Conservation (phyloP, 2,329 filamentous ascomycete species). For the Penicillium sp. region DNA sequence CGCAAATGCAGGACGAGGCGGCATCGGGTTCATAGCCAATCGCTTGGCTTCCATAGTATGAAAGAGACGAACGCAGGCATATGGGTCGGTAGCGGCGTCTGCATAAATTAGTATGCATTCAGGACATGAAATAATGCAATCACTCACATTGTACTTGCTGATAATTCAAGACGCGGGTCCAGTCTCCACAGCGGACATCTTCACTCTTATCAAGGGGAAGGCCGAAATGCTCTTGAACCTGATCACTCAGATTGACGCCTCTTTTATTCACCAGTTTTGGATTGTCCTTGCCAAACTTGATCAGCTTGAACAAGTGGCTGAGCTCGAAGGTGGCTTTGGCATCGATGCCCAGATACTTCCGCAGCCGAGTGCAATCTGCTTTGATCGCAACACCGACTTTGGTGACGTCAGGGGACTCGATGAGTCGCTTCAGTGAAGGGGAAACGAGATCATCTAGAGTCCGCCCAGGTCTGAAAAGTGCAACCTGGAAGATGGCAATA, state of each 20-base stretch:
- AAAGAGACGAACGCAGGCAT: slow-evolving; percentile 74
- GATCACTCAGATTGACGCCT: slow-evolving; percentile 66
- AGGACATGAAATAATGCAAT: slow-evolving; percentile 1
- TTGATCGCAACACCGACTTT: slow-evolving; percentile 79
- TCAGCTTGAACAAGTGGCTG: slow-evolving; percentile 76
- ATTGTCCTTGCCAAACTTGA: slow-evolving; percentile 64
- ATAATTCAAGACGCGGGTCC: slow-evolving; percentile 64
- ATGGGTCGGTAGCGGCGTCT: slow-evolving; percentile 83
- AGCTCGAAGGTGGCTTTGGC: slow-evolving; percentile 74
- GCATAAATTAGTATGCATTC: slow-evolving; percentile 13
- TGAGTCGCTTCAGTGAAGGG: slow-evolving; percentile 68
- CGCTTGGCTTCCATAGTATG: slow-evolving; percentile 70
- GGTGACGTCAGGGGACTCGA: slow-evolving; percentile 68
- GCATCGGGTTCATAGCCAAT: slow-evolving; percentile 65
- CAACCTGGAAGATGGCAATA: slow-evolving; percentile 80
- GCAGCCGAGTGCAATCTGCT: slow-evolving; percentile 69
- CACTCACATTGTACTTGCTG: slow-evolving; percentile 71
- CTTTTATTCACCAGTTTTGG: slow-evolving; percentile 64
- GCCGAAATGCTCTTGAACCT: slow-evolving; percentile 70
- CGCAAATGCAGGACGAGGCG: slow-evolving; percentile 68
- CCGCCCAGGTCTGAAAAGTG: slow-evolving; percentile 56
- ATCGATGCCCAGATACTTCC: slow-evolving; percentile 65
- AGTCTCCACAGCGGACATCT: slow-evolving; percentile 72
- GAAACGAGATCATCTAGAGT: slow-evolving; percentile 61
- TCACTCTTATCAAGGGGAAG: slow-evolving; percentile 75